These are phyloP conservation scores for Diaporthe sp. DNA, from an alignment of 2,329 filamentous ascomycete species.

Conservation along the genomic window DNA sequence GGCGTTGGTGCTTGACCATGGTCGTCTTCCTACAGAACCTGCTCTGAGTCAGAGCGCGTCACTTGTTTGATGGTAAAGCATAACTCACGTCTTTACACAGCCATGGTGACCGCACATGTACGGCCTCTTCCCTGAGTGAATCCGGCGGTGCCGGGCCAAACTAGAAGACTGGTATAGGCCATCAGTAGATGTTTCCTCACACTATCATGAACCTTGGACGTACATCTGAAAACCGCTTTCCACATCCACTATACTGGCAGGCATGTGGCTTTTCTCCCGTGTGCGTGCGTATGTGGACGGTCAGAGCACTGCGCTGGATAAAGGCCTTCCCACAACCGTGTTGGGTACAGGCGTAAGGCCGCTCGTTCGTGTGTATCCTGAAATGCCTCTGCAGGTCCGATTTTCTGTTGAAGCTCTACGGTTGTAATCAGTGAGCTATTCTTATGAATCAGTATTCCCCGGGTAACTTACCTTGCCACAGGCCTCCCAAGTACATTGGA, in stretches of 20 bases:
- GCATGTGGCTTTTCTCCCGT: conserved; percentile 81
- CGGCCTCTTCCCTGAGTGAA: conserved; percentile 77
- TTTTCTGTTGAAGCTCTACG: conserved; percentile 80
- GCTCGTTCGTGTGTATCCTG: conserved; percentile 79
- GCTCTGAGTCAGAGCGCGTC: conserved; percentile 38
- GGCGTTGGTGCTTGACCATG: conserved; percentile 77
- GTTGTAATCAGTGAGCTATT: not conserved
- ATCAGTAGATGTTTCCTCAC: not conserved
- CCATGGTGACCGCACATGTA: conserved; percentile 74
- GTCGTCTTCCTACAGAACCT: conserved; percentile 82
- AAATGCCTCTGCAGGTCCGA: conserved; percentile 79
- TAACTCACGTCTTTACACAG: conserved; percentile 71
- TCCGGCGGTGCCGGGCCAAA: conserved; percentile 74
- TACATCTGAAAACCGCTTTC: conserved; percentile 79
- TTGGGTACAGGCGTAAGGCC: conserved; percentile 74
- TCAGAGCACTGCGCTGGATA: conserved; percentile 78
- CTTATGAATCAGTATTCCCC: conserved; percentile 12
- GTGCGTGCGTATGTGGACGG: conserved; percentile 79
- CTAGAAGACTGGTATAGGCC: conserved; percentile 68
- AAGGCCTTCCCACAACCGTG: conserved; percentile 78
- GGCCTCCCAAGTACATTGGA: conserved; percentile 74
- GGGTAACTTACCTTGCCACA: conserved; percentile 70
- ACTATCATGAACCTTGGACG: conserved; percentile 47
- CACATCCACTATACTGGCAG: conserved; percentile 75
- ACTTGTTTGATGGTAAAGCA: not conserved